These are phyloP conservation scores for Sphaerulina populicola DNA, from an alignment of 2,329 filamentous ascomycete species.

Conservation along the genomic window DNA sequence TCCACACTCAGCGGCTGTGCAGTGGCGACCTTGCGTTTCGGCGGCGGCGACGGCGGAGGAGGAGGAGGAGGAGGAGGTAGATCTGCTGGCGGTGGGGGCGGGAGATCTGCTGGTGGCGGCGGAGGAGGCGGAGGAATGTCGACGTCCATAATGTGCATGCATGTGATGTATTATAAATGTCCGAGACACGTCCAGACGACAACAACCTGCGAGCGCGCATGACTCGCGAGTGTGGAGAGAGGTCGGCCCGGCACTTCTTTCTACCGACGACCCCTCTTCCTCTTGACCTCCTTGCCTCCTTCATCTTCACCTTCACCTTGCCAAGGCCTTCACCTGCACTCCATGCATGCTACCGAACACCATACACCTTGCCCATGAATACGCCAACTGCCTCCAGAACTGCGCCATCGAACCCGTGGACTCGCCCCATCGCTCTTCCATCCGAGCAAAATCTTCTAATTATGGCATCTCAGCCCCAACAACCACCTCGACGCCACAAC, in stretches of 20 bases:
- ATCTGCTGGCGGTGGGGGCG: neutral
- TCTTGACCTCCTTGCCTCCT: no score
- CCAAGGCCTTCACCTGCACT: no score
- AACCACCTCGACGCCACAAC: neutral
- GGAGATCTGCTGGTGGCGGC: neutral
- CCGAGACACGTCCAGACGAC: neutral
- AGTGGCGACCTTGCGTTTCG: slow-evolving; percentile 44
- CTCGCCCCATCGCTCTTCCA: neutral
- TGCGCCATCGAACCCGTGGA: neutral
- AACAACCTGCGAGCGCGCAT: neutral
- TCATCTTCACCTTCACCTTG: no score
- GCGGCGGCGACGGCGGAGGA: neutral
- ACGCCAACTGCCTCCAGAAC: neutral
- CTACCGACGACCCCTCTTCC: no score
- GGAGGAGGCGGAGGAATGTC: slow-evolving; percentile 1
- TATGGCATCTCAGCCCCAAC: neutral
- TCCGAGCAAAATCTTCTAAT: neutral
- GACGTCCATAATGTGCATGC: neutral
- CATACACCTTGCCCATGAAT: no score
- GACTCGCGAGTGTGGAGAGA: neutral
- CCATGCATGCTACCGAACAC: no score
- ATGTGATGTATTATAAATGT: neutral
- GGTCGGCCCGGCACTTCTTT: no score
- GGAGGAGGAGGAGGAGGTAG: neutral
- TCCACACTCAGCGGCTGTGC: slow-evolving; percentile 67